A percentile compares a stretch with the other conserved stretches of the same genome.
These are phyloP conservation scores for Hordeum vulgare DNA, from an alignment of 176 grass and related monocot species.

Conservation along the genomic window MorexV3_pseudomolecules_assembly NC_058524.1:621382788-621383287, in stretches of 20 bases:
- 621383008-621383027: neutral
- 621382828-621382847: neutral
- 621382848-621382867: neutral
- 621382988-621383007: neutral
- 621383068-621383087: neutral
- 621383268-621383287: too few relatives aligned
- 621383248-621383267: too few relatives aligned
- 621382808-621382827: neutral
- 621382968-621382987: neutral
- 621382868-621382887: neutral
- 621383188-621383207: too few relatives aligned
- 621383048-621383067: neutral
- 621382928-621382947: constrained; percentile 14
- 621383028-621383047: neutral
- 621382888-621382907: constrained; percentile 32
- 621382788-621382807: neutral
- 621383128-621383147: too few relatives aligned
- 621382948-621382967: neutral
- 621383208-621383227: too few relatives aligned
- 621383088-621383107: neutral
- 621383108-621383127: neutral
- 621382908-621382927: neutral
- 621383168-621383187: too few relatives aligned
- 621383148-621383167: too few relatives aligned
- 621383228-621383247: too few relatives aligned